Evolutionary conservation across 1,139 yeast genomes (phyloP), one percentile per base, ranked within the genome.

Genomic region (Wickerhamomyces sp.): DNA sequence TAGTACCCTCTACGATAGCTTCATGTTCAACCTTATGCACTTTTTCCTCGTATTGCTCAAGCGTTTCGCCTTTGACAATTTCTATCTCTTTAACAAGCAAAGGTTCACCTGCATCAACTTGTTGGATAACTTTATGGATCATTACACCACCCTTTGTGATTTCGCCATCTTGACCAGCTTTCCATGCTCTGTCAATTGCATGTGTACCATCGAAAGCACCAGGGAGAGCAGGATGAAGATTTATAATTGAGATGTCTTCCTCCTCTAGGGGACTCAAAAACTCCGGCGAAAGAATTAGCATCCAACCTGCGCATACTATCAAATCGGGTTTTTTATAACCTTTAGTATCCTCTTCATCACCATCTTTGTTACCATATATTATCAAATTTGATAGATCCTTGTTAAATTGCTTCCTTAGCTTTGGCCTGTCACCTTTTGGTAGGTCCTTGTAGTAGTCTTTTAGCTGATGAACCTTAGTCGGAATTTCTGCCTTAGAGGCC

Each of bases 301-400:
- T 82, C 97, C 98, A 91, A 3, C 98, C 98, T 8, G 98, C 98
- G 63, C 98, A 91, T 7, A 91, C 96, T 31, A 91, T 78, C 45
- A 91, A 68, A 47, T 83, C 84, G 4, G 98, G 97, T 48, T 66
- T 65, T 28, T 58, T 60, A 39, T 72, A 67, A 13, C 40, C 45
- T 23, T 40, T 40, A 23, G 54, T 49, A 29, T 42, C 43, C 31
- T 41, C 49, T 35, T 41, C 48, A 24, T 51, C 53, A 13, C 64
- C 72, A 14, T 59, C 61, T 25, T 59, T 57, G 30, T 58, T 52
- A 4, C 78, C 78, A 35, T 62, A 54, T 20, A 86, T 60, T 28
- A 91, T 73, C 27, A 81, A 58, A 31, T 72, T 66, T 11, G 95
- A 91, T 37, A 91, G 69, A 43, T 91, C 96, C 29, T 60, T 55